A percentile compares a stretch with the other conserved stretches of the same genome.
Evolutionary conservation across 495 filamentous ascomycete species (phyloP).

Genomic region (Podospora appendiculata): DNA sequence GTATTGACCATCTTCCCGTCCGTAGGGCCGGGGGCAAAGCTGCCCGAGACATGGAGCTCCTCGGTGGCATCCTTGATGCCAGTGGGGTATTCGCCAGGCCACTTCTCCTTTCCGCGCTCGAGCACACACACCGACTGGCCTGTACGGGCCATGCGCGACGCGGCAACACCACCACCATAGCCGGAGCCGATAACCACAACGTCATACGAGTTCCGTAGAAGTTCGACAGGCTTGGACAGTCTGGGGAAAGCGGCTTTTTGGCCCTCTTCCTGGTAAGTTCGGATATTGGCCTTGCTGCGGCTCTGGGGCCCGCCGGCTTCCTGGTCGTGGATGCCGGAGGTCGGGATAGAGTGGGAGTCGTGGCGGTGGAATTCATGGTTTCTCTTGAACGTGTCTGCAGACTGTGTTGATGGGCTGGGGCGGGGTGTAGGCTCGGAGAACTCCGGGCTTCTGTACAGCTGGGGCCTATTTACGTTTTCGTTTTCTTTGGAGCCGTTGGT

Average conservation of each 20-base stretch:
- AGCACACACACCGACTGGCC: conserved; percentile 54
- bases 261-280: conserved; percentile 34
- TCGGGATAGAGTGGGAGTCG: conserved; percentile 5
- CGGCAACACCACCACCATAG: conserved; percentile 60
- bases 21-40: conserved; percentile 32
- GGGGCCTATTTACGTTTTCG: too few relatives aligned
- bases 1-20: conserved; percentile 32
- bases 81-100: conserved; percentile 57
- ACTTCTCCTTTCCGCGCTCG: conserved; percentile 55
- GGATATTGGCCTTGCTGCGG: conserved; percentile 25
- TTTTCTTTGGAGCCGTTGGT: neutral
- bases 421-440: neutral
- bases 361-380: neutral
- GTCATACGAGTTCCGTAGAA: conserved; percentile 52
- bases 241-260: conserved; percentile 35
- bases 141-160: conserved; percentile 55
- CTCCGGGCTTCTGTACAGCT: too few relatives aligned
- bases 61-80: conserved; percentile 31
- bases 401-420: neutral
- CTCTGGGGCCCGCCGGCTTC: conserved; percentile 26
- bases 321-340: conserved; percentile 14
- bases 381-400: neutral
- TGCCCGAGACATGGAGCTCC: conserved; percentile 50
- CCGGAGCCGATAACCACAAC: conserved; percentile 61
- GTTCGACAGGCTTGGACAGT: conserved; percentile 48